phyloP scores from a whole-genome alignment of 306 rosid species.

The Quillaja saponaria region DNA sequence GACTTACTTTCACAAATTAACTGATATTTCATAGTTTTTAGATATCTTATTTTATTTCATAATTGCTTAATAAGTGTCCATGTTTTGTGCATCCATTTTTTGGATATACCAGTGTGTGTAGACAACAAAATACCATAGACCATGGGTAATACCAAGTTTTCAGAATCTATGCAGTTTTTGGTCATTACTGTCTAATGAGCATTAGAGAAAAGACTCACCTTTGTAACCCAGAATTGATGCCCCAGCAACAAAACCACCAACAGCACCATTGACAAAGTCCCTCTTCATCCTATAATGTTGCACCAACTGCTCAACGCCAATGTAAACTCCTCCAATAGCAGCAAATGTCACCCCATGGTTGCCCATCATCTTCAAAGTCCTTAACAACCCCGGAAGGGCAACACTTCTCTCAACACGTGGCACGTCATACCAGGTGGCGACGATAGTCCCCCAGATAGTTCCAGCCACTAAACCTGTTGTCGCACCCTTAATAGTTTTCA shows the following conservation, averaged over 20 bases:
- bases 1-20: too few relatives aligned
- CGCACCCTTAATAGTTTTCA: slow-evolving; percentile 86
- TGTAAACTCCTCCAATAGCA: slow-evolving; percentile 95
- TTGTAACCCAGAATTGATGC: slow-evolving; percentile 80
- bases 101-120: too few relatives aligned
- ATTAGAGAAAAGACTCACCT: slow-evolving; percentile 50
- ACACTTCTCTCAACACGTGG: slow-evolving; percentile 97
- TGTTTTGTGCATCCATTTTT: too few relatives aligned
- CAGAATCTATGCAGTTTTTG: too few relatives aligned
- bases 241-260: slow-evolving; percentile 96
- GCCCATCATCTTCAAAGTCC: slow-evolving; percentile 96
- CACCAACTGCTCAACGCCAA: slow-evolving; percentile 85
- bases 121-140: too few relatives aligned
- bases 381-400: slow-evolving; percentile 87
- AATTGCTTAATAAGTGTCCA: too few relatives aligned
- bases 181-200: too few relatives aligned
- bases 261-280: slow-evolving; percentile 91
- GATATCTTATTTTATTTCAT: too few relatives aligned
- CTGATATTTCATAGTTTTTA: too few relatives aligned
- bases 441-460: slow-evolving; percentile 81
- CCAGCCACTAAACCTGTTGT: slow-evolving; percentile 82
- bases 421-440: slow-evolving; percentile 90
- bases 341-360: slow-evolving; percentile 84
- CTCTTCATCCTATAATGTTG: slow-evolving; percentile 82
- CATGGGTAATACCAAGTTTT: too few relatives aligned